Base-by-base conservation (phyloP, 805 yeast species). In the Candida corydali region DNA sequence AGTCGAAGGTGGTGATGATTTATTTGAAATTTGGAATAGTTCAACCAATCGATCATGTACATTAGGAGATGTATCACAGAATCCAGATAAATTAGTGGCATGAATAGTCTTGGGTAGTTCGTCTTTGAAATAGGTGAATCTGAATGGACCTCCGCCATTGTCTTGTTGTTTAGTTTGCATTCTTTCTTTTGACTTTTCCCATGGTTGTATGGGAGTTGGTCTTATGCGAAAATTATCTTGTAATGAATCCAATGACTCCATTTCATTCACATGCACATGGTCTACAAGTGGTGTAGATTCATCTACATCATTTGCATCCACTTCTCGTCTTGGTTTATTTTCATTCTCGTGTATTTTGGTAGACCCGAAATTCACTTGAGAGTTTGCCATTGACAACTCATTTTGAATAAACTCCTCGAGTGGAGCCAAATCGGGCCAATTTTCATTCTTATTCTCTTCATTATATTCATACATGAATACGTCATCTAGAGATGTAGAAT, bases 81-180 rank as follows among this genome's bases (percentile, higher is more conserved):
- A 64, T 0, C 96, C 96, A 3, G 94, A 82, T 17, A 89, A 81
- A 4, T 86, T 81, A 2, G 95, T 87, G 0, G 96, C 78, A 58
- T 89, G 97, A 17, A 89, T 77, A 0, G 98, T 89, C n/a, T 87
- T 78, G 11, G 82, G 84, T 46, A 91, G 59, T 51, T 87, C 94
- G 45, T 88, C 96, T 46, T 98, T 72, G 60, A 93, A 91, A 54
- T 91, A 91, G 0, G 98, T 87, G 64, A 86, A 91, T 44, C 98
- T 69, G 55, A 78, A 80, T 12, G 51, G 36, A 8, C 27, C 33
- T 20, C 27, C 25, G 20, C 12, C 17, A 6, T 12, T 9, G 5
- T 3, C 9, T 9, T 26, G 28, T 12, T 12, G 16, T 9, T 4
- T 8, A 6, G 17, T 26, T 7, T 11, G 61, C 57, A 20, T 49